phyloP scores from a whole-genome alignment of 345 rosid genomes.

The Combretum micranthum region DNA sequence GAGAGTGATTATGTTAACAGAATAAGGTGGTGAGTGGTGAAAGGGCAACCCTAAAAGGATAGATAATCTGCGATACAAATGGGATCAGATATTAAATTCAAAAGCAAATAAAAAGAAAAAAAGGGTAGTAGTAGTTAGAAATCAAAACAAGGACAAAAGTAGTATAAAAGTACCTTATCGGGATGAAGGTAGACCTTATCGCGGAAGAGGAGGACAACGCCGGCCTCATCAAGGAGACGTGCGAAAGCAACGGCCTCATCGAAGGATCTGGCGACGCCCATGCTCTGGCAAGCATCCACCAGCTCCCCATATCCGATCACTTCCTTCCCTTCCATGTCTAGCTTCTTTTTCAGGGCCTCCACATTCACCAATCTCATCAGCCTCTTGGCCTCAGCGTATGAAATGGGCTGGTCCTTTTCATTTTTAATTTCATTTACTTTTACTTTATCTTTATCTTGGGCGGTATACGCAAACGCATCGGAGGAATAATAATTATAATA shows the following conservation, averaged over 20 bases:
- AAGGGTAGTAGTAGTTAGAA: too few species aligned
- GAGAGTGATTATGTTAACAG: too few species aligned
- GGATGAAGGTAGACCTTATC: slow-evolving; percentile 88
- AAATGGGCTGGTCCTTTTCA: slow-evolving; percentile 18
- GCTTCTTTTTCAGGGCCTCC: slow-evolving; percentile 59
- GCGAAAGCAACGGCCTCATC: slow-evolving; percentile 75
- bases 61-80: too few species aligned
- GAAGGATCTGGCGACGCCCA: slow-evolving; percentile 68
- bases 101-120: too few species aligned
- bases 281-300: slow-evolving; percentile 46
- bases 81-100: too few species aligned
- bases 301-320: slow-evolving; percentile 50
- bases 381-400: slow-evolving; percentile 61
- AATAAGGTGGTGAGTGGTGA: too few species aligned
- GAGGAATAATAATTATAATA: too few species aligned
- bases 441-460: too few species aligned
- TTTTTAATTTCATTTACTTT: too few species aligned
- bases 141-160: too few species aligned
- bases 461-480: too few species aligned
- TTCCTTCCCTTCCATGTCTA: slow-evolving; percentile 64
- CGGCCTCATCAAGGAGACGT: slow-evolving; percentile 82
- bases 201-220: slow-evolving; percentile 74
- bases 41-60: too few species aligned
- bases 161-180: slow-evolving; percentile 47
- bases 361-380: slow-evolving; percentile 83